Conservation (phyloP, 305 asterid species). For the Fraxinus dipetala region DNA sequence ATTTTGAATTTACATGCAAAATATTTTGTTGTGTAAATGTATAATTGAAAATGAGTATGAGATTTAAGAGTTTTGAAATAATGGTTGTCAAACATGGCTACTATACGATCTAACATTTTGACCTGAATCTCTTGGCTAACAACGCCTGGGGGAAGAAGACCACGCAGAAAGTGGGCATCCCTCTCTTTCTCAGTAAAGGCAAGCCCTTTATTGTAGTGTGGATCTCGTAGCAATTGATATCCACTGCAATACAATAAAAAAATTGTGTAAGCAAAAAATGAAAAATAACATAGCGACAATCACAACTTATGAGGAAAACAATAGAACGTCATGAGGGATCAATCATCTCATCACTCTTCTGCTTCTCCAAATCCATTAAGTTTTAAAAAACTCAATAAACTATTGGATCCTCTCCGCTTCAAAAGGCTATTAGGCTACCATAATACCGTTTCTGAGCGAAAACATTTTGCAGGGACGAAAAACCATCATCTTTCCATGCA, state of each 20-base stretch:
- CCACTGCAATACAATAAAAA: constrained; percentile 38
- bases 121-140: constrained; percentile 46
- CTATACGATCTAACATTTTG: neutral
- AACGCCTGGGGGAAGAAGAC: constrained; percentile 54
- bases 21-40: too few species aligned
- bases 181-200: constrained; percentile 51
- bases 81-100: neutral
- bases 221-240: constrained; percentile 50
- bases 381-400: neutral
- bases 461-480: neutral
- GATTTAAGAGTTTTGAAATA: neutral
- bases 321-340: neutral
- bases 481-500: neutral
- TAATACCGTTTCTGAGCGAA: neutral
- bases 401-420: neutral
- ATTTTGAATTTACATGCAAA: too few species aligned
- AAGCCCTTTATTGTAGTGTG: constrained; percentile 55
- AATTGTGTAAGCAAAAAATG: neutral
- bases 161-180: constrained; percentile 52
- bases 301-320: neutral
- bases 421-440: neutral
- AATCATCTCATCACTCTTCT: neutral
- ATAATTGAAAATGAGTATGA: neutral
- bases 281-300: neutral
- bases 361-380: neutral